Base-by-base conservation (phyloP, 331 rosid genomes). In the Prunus yedoensis region DNA sequence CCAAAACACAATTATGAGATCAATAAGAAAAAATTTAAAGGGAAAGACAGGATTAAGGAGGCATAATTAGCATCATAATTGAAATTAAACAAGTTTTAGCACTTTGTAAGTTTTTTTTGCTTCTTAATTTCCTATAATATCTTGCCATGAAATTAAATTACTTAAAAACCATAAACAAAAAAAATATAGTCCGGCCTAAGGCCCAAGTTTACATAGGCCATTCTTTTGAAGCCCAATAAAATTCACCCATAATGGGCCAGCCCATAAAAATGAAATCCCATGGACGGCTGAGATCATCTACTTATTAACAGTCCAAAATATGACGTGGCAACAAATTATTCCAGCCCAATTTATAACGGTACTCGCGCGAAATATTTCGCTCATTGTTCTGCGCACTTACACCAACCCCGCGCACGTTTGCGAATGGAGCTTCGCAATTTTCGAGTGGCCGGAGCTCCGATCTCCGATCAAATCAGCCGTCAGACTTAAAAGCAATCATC, bases 401-500 rank as follows among this genome's bases (percentile, higher is more conserved):
- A 56, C 15, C 62, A 20, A 57, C 30, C 62, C 30, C 4, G 4
- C 15, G 15, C 8, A 10, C 28, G 28, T 10, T 57, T 1, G 8
- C 30, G 9, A 38, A 38, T 38, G 53, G 50, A 10, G 47, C 56
- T 51, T 28, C 4, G 17, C 17, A 47, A 11, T 47, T 14, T 5
- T 16, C 43, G 9, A 6, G 63, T 70, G 47, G 21, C 45, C 76
- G 80, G 74, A 68, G 53, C 74, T 68, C 54, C 63, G 71, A 61
- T 32, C 11, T 67, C 43, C 25, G 30, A 45, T 64, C 5, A 64
- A 5, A 16, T 38, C 8, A 4, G 4, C 58, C n/a, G 32, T 3
- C 5, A 3, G 21, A 25, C 57, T 15, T 2, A 1, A 38, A 17
- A 59, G 43, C 30, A 13, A 50, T 35, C 49, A 41, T 50, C 47